Conservation (phyloP, 2,329 filamentous ascomycete genomes). For the Cladophialophora yegresii region DNA sequence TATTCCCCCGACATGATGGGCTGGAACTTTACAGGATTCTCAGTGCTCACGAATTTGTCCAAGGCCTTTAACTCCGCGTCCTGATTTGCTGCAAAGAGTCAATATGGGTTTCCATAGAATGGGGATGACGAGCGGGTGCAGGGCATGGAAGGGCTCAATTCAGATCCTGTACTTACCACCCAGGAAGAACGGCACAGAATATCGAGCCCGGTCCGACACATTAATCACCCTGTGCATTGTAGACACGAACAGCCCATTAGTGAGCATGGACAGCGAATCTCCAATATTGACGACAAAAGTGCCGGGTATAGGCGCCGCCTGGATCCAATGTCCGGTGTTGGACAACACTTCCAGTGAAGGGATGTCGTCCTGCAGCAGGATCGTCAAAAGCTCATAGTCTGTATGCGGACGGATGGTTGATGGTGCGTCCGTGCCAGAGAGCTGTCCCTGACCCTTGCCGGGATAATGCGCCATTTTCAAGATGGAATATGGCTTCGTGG, state of each 20-base stretch:
- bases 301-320: slow-evolving; percentile 46
- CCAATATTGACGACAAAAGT: slow-evolving; percentile 55
- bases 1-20: slow-evolving; percentile 28
- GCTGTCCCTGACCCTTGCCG: slow-evolving; percentile 30
- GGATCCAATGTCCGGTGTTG: slow-evolving; percentile 47
- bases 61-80: slow-evolving; percentile 27
- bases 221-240: slow-evolving; percentile 58
- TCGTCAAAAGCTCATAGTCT: slow-evolving; percentile 57
- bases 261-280: slow-evolving; percentile 54
- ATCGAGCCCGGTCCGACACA: slow-evolving; percentile 40
- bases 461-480: slow-evolving; percentile 53
- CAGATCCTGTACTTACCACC: slow-evolving; percentile 53
- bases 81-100: slow-evolving; percentile 23
- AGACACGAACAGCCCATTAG: slow-evolving; percentile 53
- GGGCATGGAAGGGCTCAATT: slow-evolving; percentile 36
- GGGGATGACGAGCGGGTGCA: background rate
- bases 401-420: slow-evolving; percentile 45
- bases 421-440: slow-evolving; percentile 34
- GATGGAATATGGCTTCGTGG: slow-evolving; percentile 54
- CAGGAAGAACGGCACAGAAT: slow-evolving; percentile 61
- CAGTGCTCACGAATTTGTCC: slow-evolving; percentile 20
- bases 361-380: slow-evolving; percentile 57
- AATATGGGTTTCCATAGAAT: background rate
- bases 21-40: slow-evolving; percentile 26
- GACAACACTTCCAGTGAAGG: slow-evolving; percentile 55